phyloP scores from a whole-genome alignment of 129 eudicot genomes.

The Saposhnikovia divaricata region DNA sequence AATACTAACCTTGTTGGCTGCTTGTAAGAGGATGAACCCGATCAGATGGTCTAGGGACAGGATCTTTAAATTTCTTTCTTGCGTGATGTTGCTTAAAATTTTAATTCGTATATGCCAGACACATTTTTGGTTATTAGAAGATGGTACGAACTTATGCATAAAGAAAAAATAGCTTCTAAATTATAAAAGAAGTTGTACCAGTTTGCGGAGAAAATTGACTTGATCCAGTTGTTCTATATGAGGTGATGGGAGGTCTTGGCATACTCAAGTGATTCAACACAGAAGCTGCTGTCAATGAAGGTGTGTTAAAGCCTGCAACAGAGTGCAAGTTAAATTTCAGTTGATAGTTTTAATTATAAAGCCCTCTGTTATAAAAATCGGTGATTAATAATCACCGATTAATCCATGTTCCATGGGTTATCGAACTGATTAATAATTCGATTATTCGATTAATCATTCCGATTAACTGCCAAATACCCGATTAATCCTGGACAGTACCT shows the following conservation, averaged over 20 bases:
- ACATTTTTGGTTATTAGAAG: background rate
- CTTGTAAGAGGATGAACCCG: conserved; percentile 30
- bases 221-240: background rate
- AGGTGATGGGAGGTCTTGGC: background rate
- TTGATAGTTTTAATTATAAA: background rate
- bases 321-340: background rate
- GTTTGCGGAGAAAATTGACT: background rate
- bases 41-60: conserved; percentile 37
- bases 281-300: conserved; percentile 10
- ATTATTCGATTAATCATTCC: no score
- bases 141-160: background rate
- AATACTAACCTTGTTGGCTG: conserved; percentile 41
- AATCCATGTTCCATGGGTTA: no score
- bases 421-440: no score
- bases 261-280: conserved; percentile 1
- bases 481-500: no score
- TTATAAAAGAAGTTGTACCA: no score
- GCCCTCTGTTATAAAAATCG: no score
- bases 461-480: no score
- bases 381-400: no score
- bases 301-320: conserved; percentile 2
- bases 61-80: conserved; percentile 25
- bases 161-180: background rate
- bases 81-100: conserved; percentile 35
- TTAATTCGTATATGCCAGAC: background rate